Evolutionary conservation across 768 basidiomycete species (phyloP), one percentile per base, ranked within the genome.

Genomic region (Tubosaeta sp.): DNA sequence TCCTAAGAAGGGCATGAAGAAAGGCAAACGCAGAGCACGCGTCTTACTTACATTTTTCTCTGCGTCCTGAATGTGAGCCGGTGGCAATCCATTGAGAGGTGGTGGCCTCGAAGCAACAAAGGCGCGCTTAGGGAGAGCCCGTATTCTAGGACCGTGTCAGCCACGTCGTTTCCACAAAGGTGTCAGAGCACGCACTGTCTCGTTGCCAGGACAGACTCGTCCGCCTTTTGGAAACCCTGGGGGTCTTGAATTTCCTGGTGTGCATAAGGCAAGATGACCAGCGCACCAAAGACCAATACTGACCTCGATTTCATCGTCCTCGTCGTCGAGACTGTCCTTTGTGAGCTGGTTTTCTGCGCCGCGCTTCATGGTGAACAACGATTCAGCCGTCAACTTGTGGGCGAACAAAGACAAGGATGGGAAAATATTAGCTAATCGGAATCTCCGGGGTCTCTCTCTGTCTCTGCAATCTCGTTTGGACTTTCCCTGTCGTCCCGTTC

Each of bases 291-390:
- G 40, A 18, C 3, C 2, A 7, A 22, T 9, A 34, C 60, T 24
- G 14, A 71, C 68, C 64, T 71, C 59, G n/a, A 68, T 60, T 11
- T 67, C 67, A 4, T 67, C 67, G 5, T 73, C 72, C 16, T 67
- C 70, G 16, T 70, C 72, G 22, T 72, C 74, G 18, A 44, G 61
- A 24, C 69, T 73, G 52, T 83, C 84, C 59, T 81, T 87, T 11
- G 76, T 73, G 30, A 91, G 62, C 59, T 91, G 85, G 53, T 70
- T 79, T 46, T 90, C 88, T 64, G 88, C 88, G 49, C 75, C 78
- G 65, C 88, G 80, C 69, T 90, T 90, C 85, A 89, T 84, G 59
- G 43, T 64, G 53, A 51, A 38, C 38, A 46, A 44, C 38, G 46
- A 49, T 18, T n/a, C 19, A 16, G 4, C 11, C 1, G 34, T 22